phyloP scores from a whole-genome alignment of 768 basidiomycete species.

The Tephrocybe sp. region DNA sequence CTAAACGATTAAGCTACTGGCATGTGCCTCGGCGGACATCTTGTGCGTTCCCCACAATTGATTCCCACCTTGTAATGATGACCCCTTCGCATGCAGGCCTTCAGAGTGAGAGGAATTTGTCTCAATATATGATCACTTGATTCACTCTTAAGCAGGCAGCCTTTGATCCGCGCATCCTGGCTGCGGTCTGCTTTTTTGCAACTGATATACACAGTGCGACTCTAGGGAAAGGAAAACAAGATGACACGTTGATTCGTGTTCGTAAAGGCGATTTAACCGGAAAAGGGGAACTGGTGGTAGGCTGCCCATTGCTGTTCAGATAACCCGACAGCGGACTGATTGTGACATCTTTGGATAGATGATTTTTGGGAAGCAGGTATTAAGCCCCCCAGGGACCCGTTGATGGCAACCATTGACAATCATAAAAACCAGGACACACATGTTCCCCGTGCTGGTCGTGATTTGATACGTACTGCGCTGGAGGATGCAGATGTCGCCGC shows the following conservation, averaged over 20 bases:
- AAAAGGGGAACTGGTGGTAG: constrained; percentile 82
- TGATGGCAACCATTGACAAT: neutral
- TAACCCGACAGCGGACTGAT: neutral
- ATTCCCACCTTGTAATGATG: neutral
- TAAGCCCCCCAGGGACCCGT: constrained; percentile 6
- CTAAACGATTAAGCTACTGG: constrained; percentile 60
- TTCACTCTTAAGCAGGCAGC: constrained; percentile 69
- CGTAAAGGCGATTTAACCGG: constrained; percentile 69
- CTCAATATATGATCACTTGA: too few relatives aligned
- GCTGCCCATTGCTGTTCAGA: constrained; percentile 19
- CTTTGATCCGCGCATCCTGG: constrained; percentile 78
- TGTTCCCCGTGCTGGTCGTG: constrained; percentile 83
- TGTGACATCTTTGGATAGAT: constrained; percentile 45
- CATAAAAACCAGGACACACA: constrained; percentile 73
- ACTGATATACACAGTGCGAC: constrained; percentile 90
- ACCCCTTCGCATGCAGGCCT: constrained; percentile 28
- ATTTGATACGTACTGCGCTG: constrained; percentile 76
- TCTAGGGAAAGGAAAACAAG: constrained; percentile 80
- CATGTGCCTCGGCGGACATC: constrained; percentile 88
- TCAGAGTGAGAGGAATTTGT: constrained; percentile 29
- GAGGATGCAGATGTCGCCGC: constrained; percentile 74
- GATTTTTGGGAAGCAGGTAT: constrained; percentile 93
- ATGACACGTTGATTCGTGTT: constrained; percentile 77
- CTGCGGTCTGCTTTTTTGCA: constrained; percentile 92
- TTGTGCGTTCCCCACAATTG: constrained; percentile 44